A percentile compares a stretch with the other conserved stretches of the same genome.
These are phyloP conservation scores for Boeremia exigua DNA, from an alignment of 2,329 filamentous ascomycete genomes.

Conservation along the genomic window DNA sequence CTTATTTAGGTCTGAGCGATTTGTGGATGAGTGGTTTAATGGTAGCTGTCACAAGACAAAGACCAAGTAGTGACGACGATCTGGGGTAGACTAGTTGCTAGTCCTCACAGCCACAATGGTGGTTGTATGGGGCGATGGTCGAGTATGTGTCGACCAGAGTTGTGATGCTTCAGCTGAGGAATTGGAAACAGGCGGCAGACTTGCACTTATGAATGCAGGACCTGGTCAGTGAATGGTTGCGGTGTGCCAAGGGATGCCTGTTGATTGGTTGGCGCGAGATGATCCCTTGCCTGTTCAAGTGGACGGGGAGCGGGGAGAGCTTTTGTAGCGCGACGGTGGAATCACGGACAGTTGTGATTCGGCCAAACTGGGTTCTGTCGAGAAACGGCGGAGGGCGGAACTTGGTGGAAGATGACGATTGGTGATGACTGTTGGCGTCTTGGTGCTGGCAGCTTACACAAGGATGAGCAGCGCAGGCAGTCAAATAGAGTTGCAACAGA, in stretches of 20 bases:
- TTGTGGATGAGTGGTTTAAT: constrained; percentile 10
- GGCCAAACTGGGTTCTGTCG: constrained; percentile 14
- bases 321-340: constrained; percentile 20
- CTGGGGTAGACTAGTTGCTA: constrained; percentile 27
- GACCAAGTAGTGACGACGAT: constrained; percentile 25
- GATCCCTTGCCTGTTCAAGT: constrained; percentile 24
- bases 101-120: constrained; percentile 25
- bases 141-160: constrained; percentile 9
- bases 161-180: constrained; percentile 14
- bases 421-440: constrained; percentile 22
- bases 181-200: constrained; percentile 18
- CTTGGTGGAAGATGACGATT: constrained; percentile 26
- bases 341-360: constrained; percentile 23
- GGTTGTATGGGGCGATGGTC: constrained; percentile 15
- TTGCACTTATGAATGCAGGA: constrained; percentile 29
- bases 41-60: constrained; percentile 27
- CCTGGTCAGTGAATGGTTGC: constrained; percentile 12
- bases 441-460: constrained; percentile 29
- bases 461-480: constrained; percentile 3
- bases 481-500: constrained; percentile 8
- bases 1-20: constrained; percentile 7
- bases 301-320: constrained; percentile 22
- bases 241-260: constrained; percentile 34
- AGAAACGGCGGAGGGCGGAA: constrained; percentile 22
- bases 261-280: constrained; percentile 33